A percentile compares a stretch with the other conserved stretches of the same genome.
These are phyloP conservation scores for Podospora appendiculata DNA, from an alignment of 495 filamentous ascomycete genomes.

Conservation along the genomic window DNA sequence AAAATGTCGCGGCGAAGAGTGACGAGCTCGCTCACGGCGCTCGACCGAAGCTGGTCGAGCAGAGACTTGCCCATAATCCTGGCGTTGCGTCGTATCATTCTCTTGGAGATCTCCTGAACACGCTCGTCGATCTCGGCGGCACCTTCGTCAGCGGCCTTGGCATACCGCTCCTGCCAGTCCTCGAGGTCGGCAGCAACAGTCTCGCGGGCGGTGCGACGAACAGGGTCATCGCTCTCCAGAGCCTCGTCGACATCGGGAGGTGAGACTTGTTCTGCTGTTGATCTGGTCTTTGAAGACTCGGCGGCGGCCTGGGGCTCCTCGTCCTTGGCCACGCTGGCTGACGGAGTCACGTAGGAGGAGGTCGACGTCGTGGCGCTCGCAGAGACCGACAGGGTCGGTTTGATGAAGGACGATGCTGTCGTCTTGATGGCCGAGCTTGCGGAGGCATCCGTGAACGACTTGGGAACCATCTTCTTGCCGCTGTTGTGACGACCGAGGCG, in stretches of 20 bases:
- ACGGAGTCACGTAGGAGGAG: constrained; percentile 1
- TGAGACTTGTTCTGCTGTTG: constrained; percentile 11
- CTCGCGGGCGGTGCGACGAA: constrained; percentile 45
- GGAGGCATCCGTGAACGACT: constrained; percentile 7
- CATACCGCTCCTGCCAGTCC: constrained; percentile 79
- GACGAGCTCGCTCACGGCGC: constrained; percentile 51
- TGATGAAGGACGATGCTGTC: constrained; percentile 26
- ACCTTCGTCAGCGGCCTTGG: constrained; percentile 72
- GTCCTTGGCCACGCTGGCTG: not conserved
- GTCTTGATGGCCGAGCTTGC: constrained; percentile 16
- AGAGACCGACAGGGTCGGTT: constrained; percentile 25
- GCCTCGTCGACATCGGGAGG: constrained; percentile 20
- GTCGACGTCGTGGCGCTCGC: constrained; percentile 3
- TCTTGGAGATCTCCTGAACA: constrained; percentile 56
- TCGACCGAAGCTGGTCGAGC: constrained; percentile 59
- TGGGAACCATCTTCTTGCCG: constrained; percentile 20
- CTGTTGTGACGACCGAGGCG: constrained; percentile 69
- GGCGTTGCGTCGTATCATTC: constrained; percentile 44
- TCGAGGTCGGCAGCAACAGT: constrained; percentile 71
- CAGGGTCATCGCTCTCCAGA: constrained; percentile 29
- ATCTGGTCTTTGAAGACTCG: constrained; percentile 14
- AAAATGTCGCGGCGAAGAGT: constrained; percentile 62
- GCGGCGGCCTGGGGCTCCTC: constrained; percentile 3
- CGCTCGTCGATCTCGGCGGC: constrained; percentile 67
- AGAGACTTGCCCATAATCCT: constrained; percentile 53